Evolutionary conservation across 2,329 filamentous ascomycete species (phyloP).

Genomic region (Epichloe festucae): DNA sequence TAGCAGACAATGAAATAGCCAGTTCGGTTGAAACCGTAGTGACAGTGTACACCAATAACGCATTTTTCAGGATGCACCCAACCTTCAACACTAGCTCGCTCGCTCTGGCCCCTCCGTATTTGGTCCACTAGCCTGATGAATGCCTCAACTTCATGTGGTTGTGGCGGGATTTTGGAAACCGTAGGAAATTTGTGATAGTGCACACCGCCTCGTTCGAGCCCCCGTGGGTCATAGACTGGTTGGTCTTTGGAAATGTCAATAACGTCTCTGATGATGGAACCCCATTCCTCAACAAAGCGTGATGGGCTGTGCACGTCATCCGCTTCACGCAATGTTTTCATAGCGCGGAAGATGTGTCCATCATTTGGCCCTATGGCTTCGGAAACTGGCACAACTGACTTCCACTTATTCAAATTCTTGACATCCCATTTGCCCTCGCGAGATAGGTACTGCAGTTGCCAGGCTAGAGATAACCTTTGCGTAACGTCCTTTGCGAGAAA

Average conservation of each 20-base stretch:
- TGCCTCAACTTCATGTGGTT: conserved; percentile 35
- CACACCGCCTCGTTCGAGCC: conserved; percentile 52
- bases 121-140: conserved; percentile 47
- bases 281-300: conserved; percentile 57
- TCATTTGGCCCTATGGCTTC: conserved; percentile 48
- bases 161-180: conserved; percentile 78
- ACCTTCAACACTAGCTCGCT: conserved; percentile 23
- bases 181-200: conserved; percentile 81
- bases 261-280: conserved; percentile 55
- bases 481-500: conserved; percentile 69
- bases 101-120: conserved; percentile 40
- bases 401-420: conserved; percentile 90
- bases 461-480: conserved; percentile 64
- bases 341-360: conserved; percentile 61
- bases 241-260: conserved; percentile 86
- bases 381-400: conserved; percentile 65
- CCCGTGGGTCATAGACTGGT: conserved; percentile 73
- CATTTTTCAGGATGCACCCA: conserved; percentile 24
- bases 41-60: conserved; percentile 80
- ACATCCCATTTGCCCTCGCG: conserved; percentile 95
- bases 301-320: conserved; percentile 71
- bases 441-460: conserved; percentile 82
- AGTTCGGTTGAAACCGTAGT: conserved; percentile 91
- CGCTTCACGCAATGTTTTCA: conserved; percentile 87
- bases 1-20: conserved; percentile 87